Conservation (phyloP, 768 basidiomycete species). For the Tylopilus intermedius region DNA sequence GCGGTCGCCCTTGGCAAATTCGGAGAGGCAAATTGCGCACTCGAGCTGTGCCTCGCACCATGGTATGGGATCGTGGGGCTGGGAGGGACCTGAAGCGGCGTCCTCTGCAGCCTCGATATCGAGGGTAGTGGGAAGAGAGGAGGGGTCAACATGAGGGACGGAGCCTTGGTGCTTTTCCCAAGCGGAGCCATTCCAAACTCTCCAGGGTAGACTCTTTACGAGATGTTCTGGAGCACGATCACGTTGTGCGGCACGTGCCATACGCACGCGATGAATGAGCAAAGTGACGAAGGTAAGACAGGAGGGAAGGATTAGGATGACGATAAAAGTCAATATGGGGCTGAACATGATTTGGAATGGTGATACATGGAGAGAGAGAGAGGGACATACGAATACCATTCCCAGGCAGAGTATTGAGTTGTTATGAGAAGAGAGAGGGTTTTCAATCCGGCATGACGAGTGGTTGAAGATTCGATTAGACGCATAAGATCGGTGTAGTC, state of each 20-base stretch:
- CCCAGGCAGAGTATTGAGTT: constrained; percentile 79
- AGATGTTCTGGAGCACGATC: constrained; percentile 81
- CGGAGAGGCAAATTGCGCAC: constrained; percentile 89
- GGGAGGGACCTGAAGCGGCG: constrained; percentile 17
- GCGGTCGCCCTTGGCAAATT: constrained; percentile 82
- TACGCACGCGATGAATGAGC: constrained; percentile 82
- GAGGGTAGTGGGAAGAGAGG: constrained; percentile 17
- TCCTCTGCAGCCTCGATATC: constrained; percentile 39
- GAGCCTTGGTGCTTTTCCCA: constrained; percentile 68
- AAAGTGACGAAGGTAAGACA: constrained; percentile 85
- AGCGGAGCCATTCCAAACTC: constrained; percentile 75
- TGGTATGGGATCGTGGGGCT: constrained; percentile 39
- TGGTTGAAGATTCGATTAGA: constrained; percentile 71
- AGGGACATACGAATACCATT: constrained; percentile 78
- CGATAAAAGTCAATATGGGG: constrained; percentile 79
- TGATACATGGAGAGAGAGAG: background rate
- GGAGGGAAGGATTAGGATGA: constrained; percentile 87
- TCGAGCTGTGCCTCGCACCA: constrained; percentile 83
- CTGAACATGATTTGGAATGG: constrained; percentile 33
- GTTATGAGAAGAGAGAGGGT: constrained; percentile 75
- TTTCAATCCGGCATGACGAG: constrained; percentile 69
- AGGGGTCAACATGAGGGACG: constrained; percentile 24
- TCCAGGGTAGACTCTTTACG: constrained; percentile 74
- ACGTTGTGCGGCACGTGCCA: constrained; percentile 73
- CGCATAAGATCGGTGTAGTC: constrained; percentile 68